phyloP scores from a whole-genome alignment of 345 rosid genomes.

The Citrus mangshanensis region DNA sequence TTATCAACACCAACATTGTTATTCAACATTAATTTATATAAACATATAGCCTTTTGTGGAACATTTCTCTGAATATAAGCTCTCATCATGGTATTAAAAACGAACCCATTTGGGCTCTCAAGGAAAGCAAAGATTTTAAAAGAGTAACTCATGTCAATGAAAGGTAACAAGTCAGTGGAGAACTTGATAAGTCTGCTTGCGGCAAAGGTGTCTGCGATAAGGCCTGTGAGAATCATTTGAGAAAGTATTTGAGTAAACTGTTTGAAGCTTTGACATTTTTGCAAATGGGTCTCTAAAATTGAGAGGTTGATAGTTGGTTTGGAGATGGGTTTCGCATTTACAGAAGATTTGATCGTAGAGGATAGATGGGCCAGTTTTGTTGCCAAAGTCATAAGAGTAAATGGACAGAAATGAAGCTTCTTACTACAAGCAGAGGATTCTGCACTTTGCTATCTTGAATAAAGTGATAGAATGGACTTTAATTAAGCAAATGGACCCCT shows the following conservation, averaged over 20 bases:
- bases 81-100: slow-evolving; percentile 53
- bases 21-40: slow-evolving; percentile 47
- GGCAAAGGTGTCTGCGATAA: slow-evolving; percentile 41
- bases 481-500: neutral
- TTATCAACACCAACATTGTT: slow-evolving; percentile 34
- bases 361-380: slow-evolving; percentile 16
- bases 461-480: neutral
- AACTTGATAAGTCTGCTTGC: slow-evolving; percentile 45
- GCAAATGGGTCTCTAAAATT: slow-evolving; percentile 33
- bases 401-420: neutral
- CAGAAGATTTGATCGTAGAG: neutral
- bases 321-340: slow-evolving; percentile 8
- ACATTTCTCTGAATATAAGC: slow-evolving; percentile 29
- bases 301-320: slow-evolving; percentile 35
- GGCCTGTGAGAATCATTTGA: slow-evolving; percentile 48
- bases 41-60: slow-evolving; percentile 26
- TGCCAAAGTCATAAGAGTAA: neutral
- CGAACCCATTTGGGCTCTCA: slow-evolving; percentile 44
- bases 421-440: neutral
- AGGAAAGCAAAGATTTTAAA: slow-evolving; percentile 31
- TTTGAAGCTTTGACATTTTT: slow-evolving; percentile 31
- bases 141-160: slow-evolving; percentile 30
- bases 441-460: neutral
- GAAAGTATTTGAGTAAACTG: slow-evolving; percentile 53
- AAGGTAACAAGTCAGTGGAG: slow-evolving; percentile 37